These are phyloP conservation scores for Sonneratia caseolaris DNA, from an alignment of 345 rosid species.

Conservation along the genomic window DNA sequence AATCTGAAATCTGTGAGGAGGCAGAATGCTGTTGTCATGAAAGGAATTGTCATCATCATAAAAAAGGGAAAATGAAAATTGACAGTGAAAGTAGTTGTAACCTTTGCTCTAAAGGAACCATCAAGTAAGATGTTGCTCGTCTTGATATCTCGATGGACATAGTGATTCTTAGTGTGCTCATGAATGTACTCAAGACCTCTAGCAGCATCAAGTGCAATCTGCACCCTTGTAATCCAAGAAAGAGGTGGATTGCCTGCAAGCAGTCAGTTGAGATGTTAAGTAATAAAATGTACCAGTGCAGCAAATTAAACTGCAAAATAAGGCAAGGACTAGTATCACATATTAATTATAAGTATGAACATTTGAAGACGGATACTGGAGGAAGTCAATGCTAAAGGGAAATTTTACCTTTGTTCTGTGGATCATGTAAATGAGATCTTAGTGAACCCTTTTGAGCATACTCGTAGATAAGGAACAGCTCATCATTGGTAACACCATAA, in stretches of 20 bases:
- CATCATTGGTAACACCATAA: constrained; percentile 64
- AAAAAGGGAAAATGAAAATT: constrained; percentile 4
- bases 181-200: constrained; percentile 96
- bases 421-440: constrained; percentile 77
- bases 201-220: constrained; percentile 88
- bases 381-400: background rate
- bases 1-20: constrained; percentile 73
- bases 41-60: background rate
- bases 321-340: background rate
- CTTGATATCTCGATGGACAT: constrained; percentile 95
- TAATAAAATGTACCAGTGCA: background rate
- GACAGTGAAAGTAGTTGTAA: constrained; percentile 8
- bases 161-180: constrained; percentile 88
- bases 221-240: constrained; percentile 86
- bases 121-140: constrained; percentile 89
- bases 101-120: constrained; percentile 83
- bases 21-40: background rate
- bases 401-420: constrained; percentile 63
- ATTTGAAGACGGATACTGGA: background rate
- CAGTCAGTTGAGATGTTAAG: background rate
- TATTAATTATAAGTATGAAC: background rate
- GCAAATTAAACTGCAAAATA: no score
- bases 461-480: constrained; percentile 84
- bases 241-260: constrained; percentile 69
- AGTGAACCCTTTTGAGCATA: constrained; percentile 88